These are phyloP conservation scores for Puccinia hordei DNA, from an alignment of 1,284 basidiomycete species.

Conservation along the genomic window DNA sequence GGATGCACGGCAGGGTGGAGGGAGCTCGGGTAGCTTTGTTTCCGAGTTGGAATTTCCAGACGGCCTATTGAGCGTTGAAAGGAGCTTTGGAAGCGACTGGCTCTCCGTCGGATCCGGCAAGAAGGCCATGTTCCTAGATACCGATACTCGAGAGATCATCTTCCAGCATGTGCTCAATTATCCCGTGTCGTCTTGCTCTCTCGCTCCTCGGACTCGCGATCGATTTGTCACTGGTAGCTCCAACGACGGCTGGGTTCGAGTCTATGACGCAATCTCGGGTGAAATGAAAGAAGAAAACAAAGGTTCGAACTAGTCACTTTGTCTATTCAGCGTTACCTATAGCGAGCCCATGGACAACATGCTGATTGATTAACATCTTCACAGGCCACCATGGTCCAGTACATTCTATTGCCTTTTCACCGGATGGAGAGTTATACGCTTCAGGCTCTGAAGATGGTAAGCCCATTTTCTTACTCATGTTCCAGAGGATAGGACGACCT, in stretches of 20 bases:
- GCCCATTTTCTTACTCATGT: too few relatives aligned
- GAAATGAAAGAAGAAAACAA: constrained; percentile 88
- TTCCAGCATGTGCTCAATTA: constrained; percentile 40
- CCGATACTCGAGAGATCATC: constrained; percentile 59
- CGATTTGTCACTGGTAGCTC: constrained; percentile 89
- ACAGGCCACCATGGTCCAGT: constrained; percentile 89
- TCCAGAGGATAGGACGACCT: too few relatives aligned
- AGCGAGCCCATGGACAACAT: background rate
- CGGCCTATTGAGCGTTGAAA: constrained; percentile 90
- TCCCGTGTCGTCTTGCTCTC: constrained; percentile 66
- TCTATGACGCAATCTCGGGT: constrained; percentile 82
- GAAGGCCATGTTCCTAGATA: constrained; percentile 76
- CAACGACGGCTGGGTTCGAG: constrained; percentile 91
- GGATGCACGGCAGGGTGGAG: constrained; percentile 75
- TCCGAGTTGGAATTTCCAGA: constrained; percentile 73
- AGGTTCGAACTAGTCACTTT: constrained; percentile 59
- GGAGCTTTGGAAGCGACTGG: constrained; percentile 77
- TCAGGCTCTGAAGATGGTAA: constrained; percentile 63
- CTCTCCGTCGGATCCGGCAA: constrained; percentile 88
- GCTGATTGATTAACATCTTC: background rate
- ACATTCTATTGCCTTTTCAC: constrained; percentile 87
- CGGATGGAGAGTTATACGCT: constrained; percentile 97
- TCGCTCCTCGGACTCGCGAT: constrained; percentile 77
- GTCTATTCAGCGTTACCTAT: background rate
- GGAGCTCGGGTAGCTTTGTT: constrained; percentile 63